A percentile compares a stretch with the other conserved stretches of the same genome.
These are phyloP conservation scores for Acorus gramineus DNA, from an alignment of 106 monocot species.

Conservation along the genomic window DNA sequence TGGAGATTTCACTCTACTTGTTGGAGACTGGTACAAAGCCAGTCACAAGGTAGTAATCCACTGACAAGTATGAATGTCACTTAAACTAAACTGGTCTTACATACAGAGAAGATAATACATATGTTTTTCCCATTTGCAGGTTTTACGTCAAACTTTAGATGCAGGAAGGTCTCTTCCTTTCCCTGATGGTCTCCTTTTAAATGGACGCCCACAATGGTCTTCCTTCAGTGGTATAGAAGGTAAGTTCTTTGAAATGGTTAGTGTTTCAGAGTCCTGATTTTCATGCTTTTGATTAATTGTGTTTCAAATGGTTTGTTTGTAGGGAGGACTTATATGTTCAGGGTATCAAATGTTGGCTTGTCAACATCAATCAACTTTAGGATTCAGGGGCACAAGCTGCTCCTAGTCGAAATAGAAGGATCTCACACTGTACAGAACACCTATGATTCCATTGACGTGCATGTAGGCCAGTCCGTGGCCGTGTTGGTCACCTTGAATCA, in stretches of 20 bases:
- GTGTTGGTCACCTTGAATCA: constrained; percentile 73
- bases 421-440: constrained; percentile 63
- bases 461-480: constrained; percentile 65
- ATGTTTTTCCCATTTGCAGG: constrained; percentile 22
- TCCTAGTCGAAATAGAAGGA: constrained; percentile 79
- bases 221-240: constrained; percentile 70
- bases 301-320: not conserved
- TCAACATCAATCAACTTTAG: constrained; percentile 73
- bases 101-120: not conserved
- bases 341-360: constrained; percentile 78
- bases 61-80: not conserved
- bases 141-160: constrained; percentile 54
- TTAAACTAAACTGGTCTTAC: not conserved
- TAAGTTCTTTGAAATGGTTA: constrained; percentile 1
- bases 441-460: constrained; percentile 77
- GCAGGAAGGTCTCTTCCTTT: constrained; percentile 35
- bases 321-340: constrained; percentile 82
- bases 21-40: constrained; percentile 85
- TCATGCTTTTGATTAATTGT: too few species aligned
- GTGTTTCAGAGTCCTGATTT: too few species aligned
- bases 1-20: constrained; percentile 67
- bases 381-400: constrained; percentile 67
- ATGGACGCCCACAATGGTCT: constrained; percentile 35
- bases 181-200: constrained; percentile 81
- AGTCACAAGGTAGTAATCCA: constrained; percentile 49